A percentile compares a stretch with the other conserved stretches of the same genome.
Conservation (phyloP, 2,329 filamentous ascomycete species). For the Dactylellina sp. region DNA sequence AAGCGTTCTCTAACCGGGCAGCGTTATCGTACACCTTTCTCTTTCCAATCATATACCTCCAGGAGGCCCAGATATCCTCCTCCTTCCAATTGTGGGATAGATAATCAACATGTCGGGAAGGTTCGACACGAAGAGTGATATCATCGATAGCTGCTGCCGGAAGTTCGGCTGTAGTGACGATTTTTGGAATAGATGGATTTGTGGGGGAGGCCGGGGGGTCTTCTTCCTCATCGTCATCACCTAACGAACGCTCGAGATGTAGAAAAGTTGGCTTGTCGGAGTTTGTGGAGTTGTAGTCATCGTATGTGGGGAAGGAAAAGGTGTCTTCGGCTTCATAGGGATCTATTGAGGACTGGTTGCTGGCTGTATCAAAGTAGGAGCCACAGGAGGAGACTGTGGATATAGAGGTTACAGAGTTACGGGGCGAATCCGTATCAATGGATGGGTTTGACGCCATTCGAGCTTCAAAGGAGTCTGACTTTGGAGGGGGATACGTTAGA, state of each 20-base stretch:
- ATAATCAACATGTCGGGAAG: slow-evolving; percentile 87
- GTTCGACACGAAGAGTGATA: slow-evolving; percentile 59
- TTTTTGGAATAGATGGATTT: slow-evolving; percentile 18
- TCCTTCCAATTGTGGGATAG: slow-evolving; percentile 92
- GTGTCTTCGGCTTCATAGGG: slow-evolving; percentile 48
- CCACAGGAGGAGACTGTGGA: slow-evolving; percentile 53
- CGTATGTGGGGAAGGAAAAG: slow-evolving; percentile 52
- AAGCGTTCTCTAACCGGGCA: slow-evolving; percentile 89
- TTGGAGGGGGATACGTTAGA: slow-evolving; percentile 34
- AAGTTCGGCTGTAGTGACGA: slow-evolving; percentile 40
- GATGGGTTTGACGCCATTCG: slow-evolving; percentile 50
- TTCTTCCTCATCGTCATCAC: slow-evolving; percentile 38
- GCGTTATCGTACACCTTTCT: slow-evolving; percentile 82
- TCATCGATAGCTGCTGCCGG: slow-evolving; percentile 58
- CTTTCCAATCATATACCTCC: slow-evolving; percentile 89
- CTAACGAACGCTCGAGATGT: slow-evolving; percentile 53
- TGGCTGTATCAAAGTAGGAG: slow-evolving; percentile 53
- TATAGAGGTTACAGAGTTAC: slow-evolving; percentile 54
- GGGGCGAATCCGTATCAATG: slow-evolving; percentile 48
- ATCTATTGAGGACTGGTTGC: slow-evolving; percentile 55
- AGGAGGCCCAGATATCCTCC: slow-evolving; percentile 97
- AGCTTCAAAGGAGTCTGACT: slow-evolving; percentile 47
- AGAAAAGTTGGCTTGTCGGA: slow-evolving; percentile 52
- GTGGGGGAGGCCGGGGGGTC: slow-evolving; percentile 36
- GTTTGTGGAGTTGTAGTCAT: slow-evolving; percentile 45